phyloP scores from a whole-genome alignment of 2,329 filamentous ascomycete genomes.

The Pseudohalonectria lignicola region DNA sequence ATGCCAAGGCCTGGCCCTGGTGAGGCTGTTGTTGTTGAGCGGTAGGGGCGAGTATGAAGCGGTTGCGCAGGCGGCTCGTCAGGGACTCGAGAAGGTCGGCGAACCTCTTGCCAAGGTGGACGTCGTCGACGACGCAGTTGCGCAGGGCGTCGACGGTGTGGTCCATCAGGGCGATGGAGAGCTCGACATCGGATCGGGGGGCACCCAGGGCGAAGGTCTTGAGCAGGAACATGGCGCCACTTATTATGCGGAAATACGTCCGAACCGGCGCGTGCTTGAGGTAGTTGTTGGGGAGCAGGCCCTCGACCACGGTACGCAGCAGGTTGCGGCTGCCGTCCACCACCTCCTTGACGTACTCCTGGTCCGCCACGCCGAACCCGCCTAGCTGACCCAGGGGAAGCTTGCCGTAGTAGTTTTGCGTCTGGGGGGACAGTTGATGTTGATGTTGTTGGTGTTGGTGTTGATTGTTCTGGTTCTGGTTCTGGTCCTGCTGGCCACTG shows the following conservation, averaged over 20 bases:
- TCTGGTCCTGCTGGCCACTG: slow-evolving; percentile 23
- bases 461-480: slow-evolving; percentile 16
- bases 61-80: slow-evolving; percentile 60
- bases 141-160: slow-evolving; percentile 62
- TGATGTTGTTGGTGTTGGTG: slow-evolving; percentile 15
- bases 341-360: slow-evolving; percentile 65
- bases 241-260: slow-evolving; percentile 80
- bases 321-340: slow-evolving; percentile 69
- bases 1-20: too few species aligned
- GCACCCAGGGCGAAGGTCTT: slow-evolving; percentile 78
- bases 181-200: slow-evolving; percentile 64
- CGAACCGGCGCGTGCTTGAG: slow-evolving; percentile 75
- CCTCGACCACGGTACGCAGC: slow-evolving; percentile 66
- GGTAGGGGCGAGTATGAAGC: slow-evolving; percentile 59
- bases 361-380: slow-evolving; percentile 54
- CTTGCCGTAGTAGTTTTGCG: slow-evolving; percentile 53
- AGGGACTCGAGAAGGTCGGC: slow-evolving; percentile 73
- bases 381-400: slow-evolving; percentile 53
- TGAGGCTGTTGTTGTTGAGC: slow-evolving; percentile 1
- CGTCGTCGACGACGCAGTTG: slow-evolving; percentile 73
- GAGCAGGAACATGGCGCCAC: slow-evolving; percentile 72
- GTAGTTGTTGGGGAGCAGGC: slow-evolving; percentile 61
- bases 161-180: slow-evolving; percentile 66
- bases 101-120: slow-evolving; percentile 75
- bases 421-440: slow-evolving; percentile 43